Conservation (phyloP, 306 rosid genomes). For the Spatholobus suberectus region DNA sequence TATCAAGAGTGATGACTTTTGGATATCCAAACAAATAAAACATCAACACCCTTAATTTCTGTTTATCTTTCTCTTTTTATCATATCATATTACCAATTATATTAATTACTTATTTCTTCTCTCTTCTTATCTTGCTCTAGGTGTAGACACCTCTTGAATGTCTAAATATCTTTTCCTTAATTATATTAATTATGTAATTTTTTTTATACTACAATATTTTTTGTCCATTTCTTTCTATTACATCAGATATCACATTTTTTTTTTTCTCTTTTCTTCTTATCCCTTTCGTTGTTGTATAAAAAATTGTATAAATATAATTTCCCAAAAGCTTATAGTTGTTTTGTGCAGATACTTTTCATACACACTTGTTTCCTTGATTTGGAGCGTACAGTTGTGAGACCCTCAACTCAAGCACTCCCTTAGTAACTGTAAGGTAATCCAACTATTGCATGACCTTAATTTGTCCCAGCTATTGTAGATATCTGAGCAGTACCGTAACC, state of each 20-base stretch:
- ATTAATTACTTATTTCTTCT: no score
- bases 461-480: background rate
- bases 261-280: background rate
- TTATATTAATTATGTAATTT: no score
- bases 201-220: background rate
- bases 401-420: background rate
- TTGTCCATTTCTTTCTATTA: no score
- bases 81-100: no score
- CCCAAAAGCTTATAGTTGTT: background rate
- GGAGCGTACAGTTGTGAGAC: background rate
- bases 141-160: no score
- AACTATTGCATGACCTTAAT: background rate
- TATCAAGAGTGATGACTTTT: no score
- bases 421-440: background rate
- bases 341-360: background rate
- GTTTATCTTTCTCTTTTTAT: no score
- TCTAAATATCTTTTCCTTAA: no score
- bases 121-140: no score
- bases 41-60: no score
- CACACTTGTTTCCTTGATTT: background rate
- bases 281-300: background rate
- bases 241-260: no score
- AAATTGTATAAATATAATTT: background rate
- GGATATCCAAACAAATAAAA: no score
- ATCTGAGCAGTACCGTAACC: background rate